These are phyloP conservation scores for Trametes pubescens DNA, from an alignment of 1,284 basidiomycete species.

Conservation along the genomic window DNA sequence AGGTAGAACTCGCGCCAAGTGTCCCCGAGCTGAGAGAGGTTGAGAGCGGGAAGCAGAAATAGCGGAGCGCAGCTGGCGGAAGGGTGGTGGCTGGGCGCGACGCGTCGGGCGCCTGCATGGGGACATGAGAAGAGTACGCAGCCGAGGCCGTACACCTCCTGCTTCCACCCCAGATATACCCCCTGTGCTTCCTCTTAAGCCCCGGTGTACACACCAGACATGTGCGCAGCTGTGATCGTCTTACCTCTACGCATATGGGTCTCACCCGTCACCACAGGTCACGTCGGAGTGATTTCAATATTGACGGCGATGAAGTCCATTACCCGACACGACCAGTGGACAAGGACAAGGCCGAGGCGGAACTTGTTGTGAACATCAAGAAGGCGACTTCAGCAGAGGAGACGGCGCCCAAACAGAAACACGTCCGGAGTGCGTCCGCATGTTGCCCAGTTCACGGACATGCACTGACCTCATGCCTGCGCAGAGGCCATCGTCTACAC, in stretches of 20 bases:
- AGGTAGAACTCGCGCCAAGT: not conserved
- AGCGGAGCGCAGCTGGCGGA: not conserved
- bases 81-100: constrained; percentile 4
- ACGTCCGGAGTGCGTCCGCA: constrained; percentile 86
- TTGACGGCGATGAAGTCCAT: constrained; percentile 82
- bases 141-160: constrained; percentile 18
- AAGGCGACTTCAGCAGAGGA: constrained; percentile 96
- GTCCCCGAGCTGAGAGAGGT: no score
- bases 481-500: constrained; percentile 97
- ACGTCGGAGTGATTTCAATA: constrained; percentile 60
- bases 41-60: no score
- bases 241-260: not conserved
- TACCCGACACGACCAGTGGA: constrained; percentile 96
- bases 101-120: constrained; percentile 17
- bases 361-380: constrained; percentile 93
- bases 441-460: not conserved
- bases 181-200: constrained; percentile 1
- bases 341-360: constrained; percentile 94
- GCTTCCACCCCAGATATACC: constrained; percentile 17
- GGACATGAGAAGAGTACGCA: not conserved
- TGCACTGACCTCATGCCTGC: constrained; percentile 2
- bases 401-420: constrained; percentile 95
- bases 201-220: constrained; percentile 7
- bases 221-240: constrained; percentile 11
- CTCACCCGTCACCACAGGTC: constrained; percentile 36